Evolutionary conservation across 495 filamentous ascomycete species (phyloP), one percentile per base, ranked within the genome.

Genomic region (Penicillium flavigenum): DNA sequence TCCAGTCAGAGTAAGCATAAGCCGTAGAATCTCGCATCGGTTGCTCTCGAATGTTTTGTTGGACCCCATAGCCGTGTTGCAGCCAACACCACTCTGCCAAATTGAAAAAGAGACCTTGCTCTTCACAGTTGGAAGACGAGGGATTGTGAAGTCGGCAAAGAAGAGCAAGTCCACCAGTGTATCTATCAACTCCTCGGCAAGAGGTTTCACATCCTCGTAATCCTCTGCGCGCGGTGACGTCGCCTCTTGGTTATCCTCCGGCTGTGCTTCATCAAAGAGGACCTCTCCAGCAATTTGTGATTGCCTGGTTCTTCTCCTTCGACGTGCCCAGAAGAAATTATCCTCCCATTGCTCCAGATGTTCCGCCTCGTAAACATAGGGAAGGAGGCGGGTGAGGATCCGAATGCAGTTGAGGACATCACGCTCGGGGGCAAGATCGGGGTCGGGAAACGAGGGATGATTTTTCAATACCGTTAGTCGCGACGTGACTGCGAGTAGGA

Each of bases 81-180:
- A 98, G 2, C 94, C 94, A 46, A 99, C 93, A 24, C 94, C 94
- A 63, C 88, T 97, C 72, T 97, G 91, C 94, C 94, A 99, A 63
- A 99, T 98, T 36, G 91, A 86, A 75, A 91, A 96, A 14, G 88
- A 89, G 39, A 96, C 87, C 69, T 96, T 96, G 61, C 80, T 79
- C 66, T 88, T 90, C 38, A 84, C 85, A 44, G 86, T 81, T 11
- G 84, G 72, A 4, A 78, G 72, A 45, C 76, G 69, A 1, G 92
- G 92, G 8, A 97, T 80, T 0, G 92, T 96, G 68, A 99, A 89
- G 44, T 88, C 89, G 20, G 89, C 85, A 69, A 89, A 96, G 81
- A 98, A 99, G 16, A 98, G 80, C 49, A 98, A 73, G 64, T 97
- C 94, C 53, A 93, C 75, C 22, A 98, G 78, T 3, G 90, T 90